A percentile compares a stretch with the other conserved stretches of the same genome.
Conservation (phyloP, 805 yeast species). For the Myxozyma kluyveri region DNA sequence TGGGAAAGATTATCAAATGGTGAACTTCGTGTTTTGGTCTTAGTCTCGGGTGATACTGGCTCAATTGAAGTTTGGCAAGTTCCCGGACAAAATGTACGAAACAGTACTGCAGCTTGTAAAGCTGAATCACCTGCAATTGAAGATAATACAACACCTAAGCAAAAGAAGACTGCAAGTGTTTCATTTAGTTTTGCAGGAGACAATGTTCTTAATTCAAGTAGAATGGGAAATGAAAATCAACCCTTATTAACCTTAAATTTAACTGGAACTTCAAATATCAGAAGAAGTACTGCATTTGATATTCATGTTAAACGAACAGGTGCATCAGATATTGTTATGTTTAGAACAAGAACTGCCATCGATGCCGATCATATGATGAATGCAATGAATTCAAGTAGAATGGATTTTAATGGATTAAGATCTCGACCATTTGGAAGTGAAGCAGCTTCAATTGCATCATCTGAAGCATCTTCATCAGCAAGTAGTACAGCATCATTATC, state of each 20-base stretch:
- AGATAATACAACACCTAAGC: not conserved
- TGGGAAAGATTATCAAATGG: slow-evolving; percentile 27
- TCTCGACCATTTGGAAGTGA: slow-evolving; percentile 16
- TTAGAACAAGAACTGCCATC: slow-evolving; percentile 26
- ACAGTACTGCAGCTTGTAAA: not conserved
- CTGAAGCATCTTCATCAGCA: slow-evolving; percentile 10
- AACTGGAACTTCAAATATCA: slow-evolving; percentile 14
- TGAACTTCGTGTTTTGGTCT: slow-evolving; percentile 23
- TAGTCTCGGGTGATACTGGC: slow-evolving; percentile 21
- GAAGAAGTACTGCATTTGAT: slow-evolving; percentile 32
- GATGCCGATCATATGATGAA: slow-evolving; percentile 31
- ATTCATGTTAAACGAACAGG: slow-evolving; percentile 25
- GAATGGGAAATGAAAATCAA: not conserved
- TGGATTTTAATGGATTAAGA: slow-evolving; percentile 8
- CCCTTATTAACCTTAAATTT: slow-evolving; percentile 23
- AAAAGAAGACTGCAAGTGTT: slow-evolving; percentile 11
- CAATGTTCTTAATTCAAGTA: slow-evolving; percentile 1
- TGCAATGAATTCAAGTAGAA: slow-evolving; percentile 26
- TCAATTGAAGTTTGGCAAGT: slow-evolving; percentile 30
- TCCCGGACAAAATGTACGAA: not conserved
- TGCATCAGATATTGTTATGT: slow-evolving; percentile 25
- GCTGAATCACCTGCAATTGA: not conserved
- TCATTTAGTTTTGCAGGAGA: slow-evolving; percentile 18
- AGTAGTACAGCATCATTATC: slow-evolving; percentile 1
- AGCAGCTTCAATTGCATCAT: slow-evolving; percentile 19